Conservation (phyloP, 169 alveolate genomes). For the Toxoplasma gondii region DNA sequence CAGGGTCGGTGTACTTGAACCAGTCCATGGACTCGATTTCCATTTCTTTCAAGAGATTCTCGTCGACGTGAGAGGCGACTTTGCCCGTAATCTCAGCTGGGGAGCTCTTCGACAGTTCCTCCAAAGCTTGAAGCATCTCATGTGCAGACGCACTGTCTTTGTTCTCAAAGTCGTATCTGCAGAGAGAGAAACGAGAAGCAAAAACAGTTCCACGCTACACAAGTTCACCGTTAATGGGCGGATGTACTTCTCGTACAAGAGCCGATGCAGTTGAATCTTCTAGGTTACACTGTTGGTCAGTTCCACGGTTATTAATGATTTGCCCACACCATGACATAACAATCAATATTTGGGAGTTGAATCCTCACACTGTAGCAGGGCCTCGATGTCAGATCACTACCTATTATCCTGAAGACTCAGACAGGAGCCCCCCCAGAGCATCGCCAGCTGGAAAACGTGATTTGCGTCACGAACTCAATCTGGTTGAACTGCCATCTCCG, state of each 20-base stretch:
- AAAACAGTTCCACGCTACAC: background rate
- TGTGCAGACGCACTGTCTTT: slow-evolving; percentile 53
- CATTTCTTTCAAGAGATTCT: background rate
- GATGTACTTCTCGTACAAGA: background rate
- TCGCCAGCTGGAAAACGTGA: too few species aligned
- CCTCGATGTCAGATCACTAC: too few species aligned
- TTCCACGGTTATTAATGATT: too few species aligned
- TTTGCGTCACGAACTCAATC: too few species aligned
- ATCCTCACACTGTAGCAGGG: too few species aligned
- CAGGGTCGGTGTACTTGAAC: slow-evolving; percentile 92
- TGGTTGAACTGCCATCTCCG: too few species aligned
- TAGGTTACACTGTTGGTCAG: background rate
- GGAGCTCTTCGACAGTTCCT: background rate
- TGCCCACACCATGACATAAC: too few species aligned
- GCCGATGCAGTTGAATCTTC: background rate
- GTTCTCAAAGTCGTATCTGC: slow-evolving; percentile 64
- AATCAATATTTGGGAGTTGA: too few species aligned
- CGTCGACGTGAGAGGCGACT: slow-evolving; percentile 12
- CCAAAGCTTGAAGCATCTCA: slow-evolving; percentile 6
- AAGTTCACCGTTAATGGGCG: background rate
- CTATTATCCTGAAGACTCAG: too few species aligned
- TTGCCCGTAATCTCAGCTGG: slow-evolving; percentile 12
- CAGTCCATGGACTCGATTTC: slow-evolving; percentile 78
- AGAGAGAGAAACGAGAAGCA: background rate
- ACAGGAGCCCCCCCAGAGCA: too few species aligned